Percentiles rank a stretch among this genome's conserved stretches.
Evolutionary conservation across 2,329 filamentous ascomycete species (phyloP).

Genomic region (Aspergillus pseudotamarii): DNA sequence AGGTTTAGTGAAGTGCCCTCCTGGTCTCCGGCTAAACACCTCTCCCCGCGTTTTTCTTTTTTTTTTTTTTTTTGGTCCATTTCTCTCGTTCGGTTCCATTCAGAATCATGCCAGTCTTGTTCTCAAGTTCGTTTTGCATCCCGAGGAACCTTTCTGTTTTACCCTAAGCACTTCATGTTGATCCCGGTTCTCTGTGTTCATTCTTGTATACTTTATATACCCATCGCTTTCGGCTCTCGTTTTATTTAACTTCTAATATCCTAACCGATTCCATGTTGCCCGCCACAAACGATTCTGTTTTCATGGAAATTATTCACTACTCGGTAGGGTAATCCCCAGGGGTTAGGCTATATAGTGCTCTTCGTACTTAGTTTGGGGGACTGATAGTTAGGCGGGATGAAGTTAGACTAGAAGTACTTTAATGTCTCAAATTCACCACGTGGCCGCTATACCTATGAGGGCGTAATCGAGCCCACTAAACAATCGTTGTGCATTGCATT

Average conservation of each 20-base stretch:
- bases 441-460: not conserved
- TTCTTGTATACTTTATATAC: not conserved
- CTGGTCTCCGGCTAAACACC: not conserved
- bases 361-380: not conserved
- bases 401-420: not conserved
- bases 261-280: not conserved
- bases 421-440: not conserved
- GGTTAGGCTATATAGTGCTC: not conserved
- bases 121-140: not conserved
- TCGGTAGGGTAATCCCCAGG: not conserved
- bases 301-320: not conserved
- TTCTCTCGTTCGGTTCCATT: conserved; percentile 13
- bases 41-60: not conserved
- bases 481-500: not conserved
- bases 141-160: not conserved
- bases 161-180: not conserved
- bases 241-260: not conserved
- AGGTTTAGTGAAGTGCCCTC: conserved; percentile 31
- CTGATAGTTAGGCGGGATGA: not conserved
- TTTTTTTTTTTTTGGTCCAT: conserved; percentile 1
- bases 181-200: not conserved
- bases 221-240: not conserved
- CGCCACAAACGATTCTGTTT: not conserved
- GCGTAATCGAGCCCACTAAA: not conserved
- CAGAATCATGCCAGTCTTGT: not conserved